These are phyloP conservation scores for Tricholoma sp. DNA, from an alignment of 768 basidiomycete genomes.

Conservation along the genomic window DNA sequence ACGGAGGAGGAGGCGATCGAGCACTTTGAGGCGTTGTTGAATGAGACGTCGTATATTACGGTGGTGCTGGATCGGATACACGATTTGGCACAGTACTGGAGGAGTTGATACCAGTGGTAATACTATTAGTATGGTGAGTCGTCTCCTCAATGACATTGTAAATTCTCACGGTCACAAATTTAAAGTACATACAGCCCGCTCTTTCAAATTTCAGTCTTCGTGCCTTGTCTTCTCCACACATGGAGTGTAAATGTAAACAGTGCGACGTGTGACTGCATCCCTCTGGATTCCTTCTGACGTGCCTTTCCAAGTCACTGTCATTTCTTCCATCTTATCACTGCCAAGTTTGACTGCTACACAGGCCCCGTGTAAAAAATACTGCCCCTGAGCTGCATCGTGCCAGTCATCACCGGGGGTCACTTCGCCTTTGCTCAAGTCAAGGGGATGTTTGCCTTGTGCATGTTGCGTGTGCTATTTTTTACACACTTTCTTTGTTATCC, in stretches of 20 bases:
- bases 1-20: slow-evolving; percentile 97
- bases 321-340: background rate
- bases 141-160: background rate
- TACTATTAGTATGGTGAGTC: too few relatives aligned
- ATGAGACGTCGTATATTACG: slow-evolving; percentile 92
- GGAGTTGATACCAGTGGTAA: too few relatives aligned
- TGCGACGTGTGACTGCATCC: background rate
- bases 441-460: slow-evolving; percentile 58
- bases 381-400: slow-evolving; percentile 22
- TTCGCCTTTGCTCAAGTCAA: slow-evolving; percentile 58
- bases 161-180: too few relatives aligned
- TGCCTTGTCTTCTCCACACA: too few relatives aligned
- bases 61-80: slow-evolving; percentile 93
- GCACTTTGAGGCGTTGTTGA: slow-evolving; percentile 88
- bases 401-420: slow-evolving; percentile 29
- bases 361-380: background rate
- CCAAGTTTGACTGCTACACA: background rate
- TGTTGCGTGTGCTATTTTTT: slow-evolving; percentile 39
- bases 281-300: slow-evolving; percentile 19
- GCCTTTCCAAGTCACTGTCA: slow-evolving; percentile 10
- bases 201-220: too few relatives aligned
- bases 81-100: slow-evolving; percentile 85
- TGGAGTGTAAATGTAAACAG: too few relatives aligned
- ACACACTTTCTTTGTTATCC: slow-evolving; percentile 1
- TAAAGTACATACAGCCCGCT: too few relatives aligned